Conservation (phyloP, 306 rosid species). For the Leucaena leucocephala region DNA sequence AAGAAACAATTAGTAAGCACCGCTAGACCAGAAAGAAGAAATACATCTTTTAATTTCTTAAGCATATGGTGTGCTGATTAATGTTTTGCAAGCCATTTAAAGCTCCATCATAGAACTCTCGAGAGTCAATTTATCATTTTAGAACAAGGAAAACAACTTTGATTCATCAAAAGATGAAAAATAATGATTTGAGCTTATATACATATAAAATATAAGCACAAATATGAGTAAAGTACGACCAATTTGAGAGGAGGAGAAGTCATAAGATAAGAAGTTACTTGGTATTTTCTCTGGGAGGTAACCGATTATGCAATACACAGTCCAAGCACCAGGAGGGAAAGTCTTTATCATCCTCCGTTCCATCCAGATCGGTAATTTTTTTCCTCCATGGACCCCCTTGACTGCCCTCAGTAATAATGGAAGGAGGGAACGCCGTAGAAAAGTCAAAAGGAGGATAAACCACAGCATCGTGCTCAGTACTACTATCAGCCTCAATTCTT, state of each 20-base stretch:
- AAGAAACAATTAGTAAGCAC: conserved; percentile 23
- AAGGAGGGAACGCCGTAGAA: conserved; percentile 82
- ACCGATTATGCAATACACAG: conserved; percentile 80
- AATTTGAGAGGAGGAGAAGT: conserved; percentile 15
- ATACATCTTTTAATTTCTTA: conserved; percentile 18
- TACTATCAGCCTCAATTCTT: conserved; percentile 76
- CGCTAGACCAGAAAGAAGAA: conserved; percentile 1
- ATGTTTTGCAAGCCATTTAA: conserved; percentile 23
- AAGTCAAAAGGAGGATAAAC: conserved; percentile 96
- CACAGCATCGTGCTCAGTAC: conserved; percentile 77
- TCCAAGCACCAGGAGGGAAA: conserved; percentile 98
- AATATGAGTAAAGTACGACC: conserved; percentile 13
- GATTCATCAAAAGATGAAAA: conserved; percentile 27
- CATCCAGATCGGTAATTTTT: conserved; percentile 87
- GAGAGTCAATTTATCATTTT: conserved; percentile 18
- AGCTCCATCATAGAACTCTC: conserved; percentile 14
- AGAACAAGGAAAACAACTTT: conserved; percentile 23
- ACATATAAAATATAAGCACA: background rate
- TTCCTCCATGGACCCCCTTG: conserved; percentile 99
- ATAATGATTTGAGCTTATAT: conserved; percentile 3
- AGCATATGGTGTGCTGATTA: conserved; percentile 18
- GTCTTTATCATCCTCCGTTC: conserved; percentile 93
- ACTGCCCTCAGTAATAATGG: conserved; percentile 89
- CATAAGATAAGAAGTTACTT: conserved; percentile 61
- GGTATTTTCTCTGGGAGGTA: conserved; percentile 93